phyloP scores from a whole-genome alignment of 495 filamentous ascomycete species.

The Collariella sp. region DNA sequence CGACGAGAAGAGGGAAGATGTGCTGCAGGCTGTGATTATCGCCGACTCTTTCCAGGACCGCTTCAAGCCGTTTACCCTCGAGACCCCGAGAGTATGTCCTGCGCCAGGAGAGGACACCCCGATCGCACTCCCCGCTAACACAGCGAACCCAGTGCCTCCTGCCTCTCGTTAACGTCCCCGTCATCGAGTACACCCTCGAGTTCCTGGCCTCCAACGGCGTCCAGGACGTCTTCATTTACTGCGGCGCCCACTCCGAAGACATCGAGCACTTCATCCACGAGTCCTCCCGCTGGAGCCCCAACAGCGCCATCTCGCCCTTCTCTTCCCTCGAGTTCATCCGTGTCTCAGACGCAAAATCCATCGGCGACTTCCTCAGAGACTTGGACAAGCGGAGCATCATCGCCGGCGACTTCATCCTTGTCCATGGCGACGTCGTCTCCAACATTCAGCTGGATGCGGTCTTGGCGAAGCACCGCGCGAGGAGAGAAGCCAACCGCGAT shows the following conservation, averaged over 20 bases:
- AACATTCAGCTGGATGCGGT: constrained; percentile 76
- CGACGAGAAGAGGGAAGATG: constrained; percentile 70
- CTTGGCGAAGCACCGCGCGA: constrained; percentile 69
- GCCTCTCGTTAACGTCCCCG: constrained; percentile 82
- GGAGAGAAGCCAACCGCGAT: constrained; percentile 78
- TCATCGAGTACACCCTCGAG: constrained; percentile 97
- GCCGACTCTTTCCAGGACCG: constrained; percentile 89
- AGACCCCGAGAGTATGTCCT: constrained; percentile 70
- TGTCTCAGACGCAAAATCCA: constrained; percentile 68
- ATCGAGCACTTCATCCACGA: constrained; percentile 72
- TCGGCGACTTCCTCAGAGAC: constrained; percentile 93
- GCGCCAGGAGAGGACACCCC: constrained; percentile 1
- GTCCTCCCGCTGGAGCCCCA: constrained; percentile 36
- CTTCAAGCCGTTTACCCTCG: constrained; percentile 82
- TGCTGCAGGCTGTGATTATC: constrained; percentile 82
- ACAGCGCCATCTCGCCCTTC: constrained; percentile 66
- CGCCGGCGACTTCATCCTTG: constrained; percentile 80
- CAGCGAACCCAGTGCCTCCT: constrained; percentile 64
- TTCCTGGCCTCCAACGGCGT: constrained; percentile 92
- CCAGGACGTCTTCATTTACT: constrained; percentile 86
- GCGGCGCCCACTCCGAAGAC: constrained; percentile 78
- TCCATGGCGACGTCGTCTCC: constrained; percentile 90
- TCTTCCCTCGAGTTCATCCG: constrained; percentile 74
- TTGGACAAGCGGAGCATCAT: constrained; percentile 82
- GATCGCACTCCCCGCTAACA: constrained; percentile 3